These are phyloP conservation scores for Apiotrichum veenhuisii DNA, from an alignment of 1,284 basidiomycete genomes.

Conservation along the genomic window DNA sequence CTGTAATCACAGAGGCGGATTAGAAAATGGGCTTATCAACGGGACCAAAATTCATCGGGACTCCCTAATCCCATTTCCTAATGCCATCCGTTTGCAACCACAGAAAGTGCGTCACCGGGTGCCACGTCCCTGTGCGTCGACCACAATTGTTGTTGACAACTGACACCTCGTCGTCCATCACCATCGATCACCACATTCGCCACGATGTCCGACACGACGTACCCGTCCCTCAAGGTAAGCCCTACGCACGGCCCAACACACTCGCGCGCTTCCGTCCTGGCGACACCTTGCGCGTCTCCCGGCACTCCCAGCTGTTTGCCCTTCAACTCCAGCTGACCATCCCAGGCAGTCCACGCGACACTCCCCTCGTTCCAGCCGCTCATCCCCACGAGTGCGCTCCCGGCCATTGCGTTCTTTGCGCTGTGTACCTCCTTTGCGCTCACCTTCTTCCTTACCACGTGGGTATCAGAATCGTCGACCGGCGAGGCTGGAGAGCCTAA, in stretches of 20 bases:
- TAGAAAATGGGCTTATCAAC: too few relatives aligned
- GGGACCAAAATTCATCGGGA: too few relatives aligned
- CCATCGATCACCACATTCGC: background rate
- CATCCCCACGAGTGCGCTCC: constrained; percentile 63
- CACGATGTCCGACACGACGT: constrained; percentile 6
- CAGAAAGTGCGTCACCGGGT: too few relatives aligned
- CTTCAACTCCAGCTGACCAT: background rate
- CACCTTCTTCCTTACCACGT: constrained; percentile 88
- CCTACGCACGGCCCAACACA: too few relatives aligned
- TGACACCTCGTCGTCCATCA: background rate
- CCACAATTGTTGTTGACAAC: background rate
- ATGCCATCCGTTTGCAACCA: background rate
- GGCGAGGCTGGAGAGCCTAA: too few relatives aligned
- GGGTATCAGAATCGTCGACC: too few relatives aligned
- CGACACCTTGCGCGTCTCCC: too few relatives aligned
- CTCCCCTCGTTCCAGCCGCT: constrained; percentile 64
- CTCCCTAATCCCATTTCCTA: background rate
- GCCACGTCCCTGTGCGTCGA: too few relatives aligned
- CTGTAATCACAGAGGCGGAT: too few relatives aligned
- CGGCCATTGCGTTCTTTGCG: constrained; percentile 68
- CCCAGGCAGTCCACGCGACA: constrained; percentile 56
- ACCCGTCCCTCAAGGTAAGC: constrained; percentile 18
- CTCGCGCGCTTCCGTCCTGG: too few relatives aligned
- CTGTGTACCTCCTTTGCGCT: constrained; percentile 70
- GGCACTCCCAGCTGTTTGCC: too few relatives aligned